Evolutionary conservation across 768 basidiomycete genomes (phyloP).

Genomic region (Xerocomellus dryophilus): DNA sequence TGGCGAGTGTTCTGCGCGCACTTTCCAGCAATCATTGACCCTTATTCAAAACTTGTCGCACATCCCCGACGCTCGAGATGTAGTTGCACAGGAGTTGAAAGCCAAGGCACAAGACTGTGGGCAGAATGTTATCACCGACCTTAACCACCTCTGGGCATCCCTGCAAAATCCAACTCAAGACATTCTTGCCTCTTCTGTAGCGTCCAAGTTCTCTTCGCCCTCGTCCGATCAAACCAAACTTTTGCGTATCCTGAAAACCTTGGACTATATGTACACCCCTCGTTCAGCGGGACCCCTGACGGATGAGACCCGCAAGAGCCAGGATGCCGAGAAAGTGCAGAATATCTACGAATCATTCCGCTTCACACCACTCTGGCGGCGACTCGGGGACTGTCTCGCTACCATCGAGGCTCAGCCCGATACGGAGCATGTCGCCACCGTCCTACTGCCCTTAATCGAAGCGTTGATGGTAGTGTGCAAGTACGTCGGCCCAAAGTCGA

Average conservation of each 20-base stretch:
- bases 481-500: conserved; percentile 71
- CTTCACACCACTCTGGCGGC: conserved; percentile 84
- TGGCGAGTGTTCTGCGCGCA: conserved; percentile 93
- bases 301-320: conserved; percentile 38
- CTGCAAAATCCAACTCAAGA: conserved; percentile 57
- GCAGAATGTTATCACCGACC: conserved; percentile 64
- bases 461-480: conserved; percentile 98
- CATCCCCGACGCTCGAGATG: conserved; percentile 84
- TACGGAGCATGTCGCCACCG: conserved; percentile 85
- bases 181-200: conserved; percentile 60
- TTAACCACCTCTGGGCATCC: conserved; percentile 69
- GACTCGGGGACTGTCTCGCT: conserved; percentile 84
- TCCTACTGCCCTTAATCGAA: conserved; percentile 92
- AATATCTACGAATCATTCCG: conserved; percentile 89
- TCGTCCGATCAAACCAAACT: conserved; percentile 97
- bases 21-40: conserved; percentile 91
- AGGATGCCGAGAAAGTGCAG: conserved; percentile 79
- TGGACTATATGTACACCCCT: conserved; percentile 93
- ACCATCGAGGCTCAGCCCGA: conserved; percentile 77
- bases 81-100: conserved; percentile 85
- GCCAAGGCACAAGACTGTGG: conserved; percentile 87
- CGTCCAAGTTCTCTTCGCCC: conserved; percentile 89
- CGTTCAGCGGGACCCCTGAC: conserved; percentile 42
- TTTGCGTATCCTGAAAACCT: conserved; percentile 90
- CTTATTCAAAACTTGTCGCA: conserved; percentile 91